Evolutionary conservation across 1,139 yeast genomes (phyloP), one percentile per base, ranked within the genome.

Genomic region (Magnusiomyces paraingens): DNA sequence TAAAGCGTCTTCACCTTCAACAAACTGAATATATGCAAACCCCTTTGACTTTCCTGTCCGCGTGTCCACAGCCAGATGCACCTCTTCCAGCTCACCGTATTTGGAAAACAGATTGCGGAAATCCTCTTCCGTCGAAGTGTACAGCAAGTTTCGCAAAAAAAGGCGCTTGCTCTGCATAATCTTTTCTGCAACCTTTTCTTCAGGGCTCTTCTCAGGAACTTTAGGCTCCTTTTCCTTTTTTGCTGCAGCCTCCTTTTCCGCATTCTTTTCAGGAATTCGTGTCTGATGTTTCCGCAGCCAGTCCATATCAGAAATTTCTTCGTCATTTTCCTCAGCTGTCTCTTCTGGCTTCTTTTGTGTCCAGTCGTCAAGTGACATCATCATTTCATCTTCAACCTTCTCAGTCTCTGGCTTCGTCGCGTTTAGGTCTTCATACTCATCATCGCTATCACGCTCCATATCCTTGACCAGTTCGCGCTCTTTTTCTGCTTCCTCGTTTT

Each of bases 1-100:
- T 0, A 85, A 81, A 0, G 99, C 99, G 64, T 85, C 84, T 14
- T 77, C 78, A 11, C 85, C 76, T 58, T 80, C 74, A 26, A 69
- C 71, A 67, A 86, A 93, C 66, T 85, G 84, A 11, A 90, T 77
- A 64, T 91, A 91, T 0, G 95, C 96, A 69, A 89, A 89, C 0
- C 99, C 99, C 69, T 93, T 93, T 1, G 96, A 85, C 63, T 84
- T 81, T 10, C 95, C 95, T 0, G 94, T 88, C 70, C 94, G 80
- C 2, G 95, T 85, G 66, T 93, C 98, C 42, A 90, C 71, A 0
- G 99, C 97, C 61, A 93, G 74, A 68, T 93, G 99, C 0, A 90
- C 96, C 57, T 74, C 76, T 50, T 70, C 73, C 12, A 72, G 51
- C 2, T 55, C 59, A 2, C 78, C 78, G 61, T 70, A 86, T 8